Conservation (phyloP, 2,329 filamentous ascomycete genomes). For the Ramularia endophylla region DNA sequence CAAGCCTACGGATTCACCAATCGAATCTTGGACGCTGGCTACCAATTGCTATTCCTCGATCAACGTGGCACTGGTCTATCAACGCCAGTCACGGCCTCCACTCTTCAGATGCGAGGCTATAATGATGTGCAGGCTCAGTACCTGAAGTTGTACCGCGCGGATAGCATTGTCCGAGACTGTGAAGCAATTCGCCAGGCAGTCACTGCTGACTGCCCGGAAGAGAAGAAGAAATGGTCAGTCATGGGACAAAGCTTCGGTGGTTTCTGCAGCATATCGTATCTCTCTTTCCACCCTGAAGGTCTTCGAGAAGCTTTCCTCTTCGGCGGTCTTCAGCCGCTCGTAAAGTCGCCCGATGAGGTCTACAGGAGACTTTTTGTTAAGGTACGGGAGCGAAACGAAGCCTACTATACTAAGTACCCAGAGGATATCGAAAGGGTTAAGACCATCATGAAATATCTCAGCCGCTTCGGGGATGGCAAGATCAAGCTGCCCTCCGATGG, state of each 20-base stretch:
- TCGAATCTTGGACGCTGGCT: conserved; percentile 68
- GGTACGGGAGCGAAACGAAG: conserved; percentile 64
- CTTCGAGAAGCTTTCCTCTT: conserved; percentile 76
- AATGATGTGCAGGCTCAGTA: conserved; percentile 69
- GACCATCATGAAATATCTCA: conserved; percentile 59
- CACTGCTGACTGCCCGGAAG: conserved; percentile 61
- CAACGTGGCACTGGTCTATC: conserved; percentile 86
- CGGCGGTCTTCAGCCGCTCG: conserved; percentile 75
- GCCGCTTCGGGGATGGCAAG: conserved; percentile 48
- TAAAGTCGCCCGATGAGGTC: conserved; percentile 64
- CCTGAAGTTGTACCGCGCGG: conserved; percentile 77
- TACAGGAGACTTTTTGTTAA: conserved; percentile 67
- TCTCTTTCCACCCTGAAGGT: conserved; percentile 71
- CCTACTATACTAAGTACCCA: conserved; percentile 80
- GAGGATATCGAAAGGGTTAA: conserved; percentile 67
- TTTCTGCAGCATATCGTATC: conserved; percentile 76
- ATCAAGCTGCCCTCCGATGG: conserved; percentile 68
- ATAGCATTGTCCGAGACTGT: conserved; percentile 83
- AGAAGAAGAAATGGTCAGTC: conserved; percentile 73
- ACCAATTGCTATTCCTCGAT: conserved; percentile 79
- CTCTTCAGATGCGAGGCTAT: conserved; percentile 58
- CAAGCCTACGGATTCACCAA: conserved; percentile 68
- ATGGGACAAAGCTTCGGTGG: conserved; percentile 92
- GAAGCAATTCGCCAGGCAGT: conserved; percentile 77
- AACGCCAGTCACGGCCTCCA: conserved; percentile 68